These are phyloP conservation scores for Scenedesmus sp. DNA, from an alignment of 163 green algal genomes.

Conservation along the genomic window DNA sequence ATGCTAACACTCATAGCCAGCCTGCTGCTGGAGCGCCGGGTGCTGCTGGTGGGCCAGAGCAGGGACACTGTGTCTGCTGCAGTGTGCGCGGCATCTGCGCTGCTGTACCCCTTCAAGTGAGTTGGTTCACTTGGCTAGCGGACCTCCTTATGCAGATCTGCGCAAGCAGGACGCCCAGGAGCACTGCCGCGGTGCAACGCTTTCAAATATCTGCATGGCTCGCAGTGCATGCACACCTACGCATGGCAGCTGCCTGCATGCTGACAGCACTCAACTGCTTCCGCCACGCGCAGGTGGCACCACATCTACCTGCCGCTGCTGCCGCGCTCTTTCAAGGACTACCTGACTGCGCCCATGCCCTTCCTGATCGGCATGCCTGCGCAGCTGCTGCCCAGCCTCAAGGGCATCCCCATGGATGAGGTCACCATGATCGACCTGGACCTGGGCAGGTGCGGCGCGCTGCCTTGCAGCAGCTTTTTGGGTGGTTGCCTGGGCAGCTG, in stretches of 20 bases:
- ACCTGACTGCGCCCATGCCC: slow-evolving; percentile 87
- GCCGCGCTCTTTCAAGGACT: slow-evolving; percentile 80
- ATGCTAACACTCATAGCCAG: slow-evolving; percentile 74
- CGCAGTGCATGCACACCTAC: background rate
- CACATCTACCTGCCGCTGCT: slow-evolving; percentile 90
- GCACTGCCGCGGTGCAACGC: background rate
- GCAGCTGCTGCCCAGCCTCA: slow-evolving; percentile 72
- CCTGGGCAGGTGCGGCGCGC: slow-evolving; percentile 52
- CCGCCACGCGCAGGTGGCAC: slow-evolving; percentile 70
- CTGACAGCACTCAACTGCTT: background rate
- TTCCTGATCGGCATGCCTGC: slow-evolving; percentile 85
- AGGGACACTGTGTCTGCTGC: slow-evolving; percentile 76
- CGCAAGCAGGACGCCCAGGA: background rate
- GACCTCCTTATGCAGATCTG: background rate
- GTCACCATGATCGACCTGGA: slow-evolving; percentile 85
- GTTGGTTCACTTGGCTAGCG: background rate
- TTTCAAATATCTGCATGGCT: background rate
- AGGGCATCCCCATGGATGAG: slow-evolving; percentile 74
- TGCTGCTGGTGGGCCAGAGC: slow-evolving; percentile 77
- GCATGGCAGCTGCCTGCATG: background rate
- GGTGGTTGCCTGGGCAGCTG: background rate
- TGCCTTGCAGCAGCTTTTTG: background rate
- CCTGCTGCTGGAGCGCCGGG: slow-evolving; percentile 84
- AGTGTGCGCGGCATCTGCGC: slow-evolving; percentile 75
- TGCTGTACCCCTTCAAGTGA: slow-evolving; percentile 85